phyloP scores from a whole-genome alignment of 208 protist species.

The Angomonas ambiguus region DNA sequence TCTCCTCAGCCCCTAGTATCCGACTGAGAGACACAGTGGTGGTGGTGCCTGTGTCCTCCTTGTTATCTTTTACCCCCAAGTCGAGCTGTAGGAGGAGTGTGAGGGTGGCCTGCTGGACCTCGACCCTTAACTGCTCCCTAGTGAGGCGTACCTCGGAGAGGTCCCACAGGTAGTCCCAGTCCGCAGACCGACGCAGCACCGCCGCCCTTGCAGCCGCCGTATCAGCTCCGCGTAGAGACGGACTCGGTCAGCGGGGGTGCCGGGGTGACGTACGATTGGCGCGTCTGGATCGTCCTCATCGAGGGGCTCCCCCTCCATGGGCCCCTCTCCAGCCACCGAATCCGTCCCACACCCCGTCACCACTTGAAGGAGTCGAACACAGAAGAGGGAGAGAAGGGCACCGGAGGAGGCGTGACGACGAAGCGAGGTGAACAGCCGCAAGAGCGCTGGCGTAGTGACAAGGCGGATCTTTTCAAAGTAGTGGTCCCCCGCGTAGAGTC shows the following conservation, averaged over 20 bases:
- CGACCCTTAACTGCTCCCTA: background rate
- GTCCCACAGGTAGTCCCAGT: background rate
- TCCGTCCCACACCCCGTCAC: background rate
- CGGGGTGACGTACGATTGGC: background rate
- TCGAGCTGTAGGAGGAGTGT: background rate
- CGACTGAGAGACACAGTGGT: background rate
- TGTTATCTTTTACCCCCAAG: background rate
- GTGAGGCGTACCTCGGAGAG: background rate
- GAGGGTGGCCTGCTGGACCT: background rate
- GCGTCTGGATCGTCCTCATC: background rate
- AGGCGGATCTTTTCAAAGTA: slow-evolving; percentile 26
- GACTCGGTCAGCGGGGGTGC: background rate
- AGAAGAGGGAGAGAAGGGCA: slow-evolving; percentile 1
- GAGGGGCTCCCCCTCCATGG: background rate
- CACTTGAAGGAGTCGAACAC: background rate
- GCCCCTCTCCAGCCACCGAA: background rate
- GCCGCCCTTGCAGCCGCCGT: background rate
- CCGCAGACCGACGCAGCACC: background rate
- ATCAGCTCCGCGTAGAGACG: background rate
- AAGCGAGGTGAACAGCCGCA: slow-evolving; percentile 32
- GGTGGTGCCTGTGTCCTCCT: background rate
- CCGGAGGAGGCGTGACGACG: slow-evolving; percentile 7
- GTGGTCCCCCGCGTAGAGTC: slow-evolving; percentile 16
- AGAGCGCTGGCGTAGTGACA: slow-evolving; percentile 19
- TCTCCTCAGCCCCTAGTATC: background rate